Conservation (phyloP, 371 early-diverging fungal species). For the Rhizomucor pusillus region DNA sequence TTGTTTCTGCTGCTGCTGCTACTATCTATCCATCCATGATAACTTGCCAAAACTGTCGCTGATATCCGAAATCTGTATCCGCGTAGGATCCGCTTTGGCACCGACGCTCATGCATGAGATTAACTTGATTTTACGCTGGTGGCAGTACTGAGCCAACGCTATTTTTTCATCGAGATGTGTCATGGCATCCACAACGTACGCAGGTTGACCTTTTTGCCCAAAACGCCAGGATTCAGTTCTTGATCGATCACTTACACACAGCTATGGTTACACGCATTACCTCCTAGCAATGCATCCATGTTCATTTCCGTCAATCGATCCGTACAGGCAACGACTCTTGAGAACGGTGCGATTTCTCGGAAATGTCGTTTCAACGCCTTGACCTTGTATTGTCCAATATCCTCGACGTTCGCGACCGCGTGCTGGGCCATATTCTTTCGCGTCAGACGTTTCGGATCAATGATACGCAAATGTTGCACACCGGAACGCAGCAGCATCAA, state of each 20-base stretch:
- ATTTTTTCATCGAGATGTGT: slow-evolving; percentile 90
- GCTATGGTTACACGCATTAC: slow-evolving; percentile 27
- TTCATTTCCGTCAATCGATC: slow-evolving; percentile 62
- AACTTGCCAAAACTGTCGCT: slow-evolving; percentile 74
- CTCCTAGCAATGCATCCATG: slow-evolving; percentile 65
- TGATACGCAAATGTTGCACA: slow-evolving; percentile 77
- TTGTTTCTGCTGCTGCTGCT: background rate
- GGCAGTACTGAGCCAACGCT: slow-evolving; percentile 82
- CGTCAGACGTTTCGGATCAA: slow-evolving; percentile 91
- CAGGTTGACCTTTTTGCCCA: slow-evolving; percentile 46
- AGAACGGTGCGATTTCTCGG: slow-evolving; percentile 73
- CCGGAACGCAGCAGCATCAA: slow-evolving; percentile 91
- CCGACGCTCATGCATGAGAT: slow-evolving; percentile 93
- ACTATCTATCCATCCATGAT: too few relatives aligned
- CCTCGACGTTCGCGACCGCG: slow-evolving; percentile 81
- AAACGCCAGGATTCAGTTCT: background rate
- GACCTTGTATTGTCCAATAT: slow-evolving; percentile 88
- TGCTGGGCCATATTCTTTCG: slow-evolving; percentile 85
- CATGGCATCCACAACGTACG: slow-evolving; percentile 84
- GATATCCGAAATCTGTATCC: slow-evolving; percentile 91
- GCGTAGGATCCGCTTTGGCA: slow-evolving; percentile 90
- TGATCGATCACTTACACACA: background rate
- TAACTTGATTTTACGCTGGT: slow-evolving; percentile 63
- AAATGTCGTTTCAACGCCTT: slow-evolving; percentile 69
- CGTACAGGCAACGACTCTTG: slow-evolving; percentile 67